Evolutionary conservation across 345 rosid genomes (phyloP), one percentile per base, ranked within the genome.

Genomic region (Eucalyptus sp.): DNA sequence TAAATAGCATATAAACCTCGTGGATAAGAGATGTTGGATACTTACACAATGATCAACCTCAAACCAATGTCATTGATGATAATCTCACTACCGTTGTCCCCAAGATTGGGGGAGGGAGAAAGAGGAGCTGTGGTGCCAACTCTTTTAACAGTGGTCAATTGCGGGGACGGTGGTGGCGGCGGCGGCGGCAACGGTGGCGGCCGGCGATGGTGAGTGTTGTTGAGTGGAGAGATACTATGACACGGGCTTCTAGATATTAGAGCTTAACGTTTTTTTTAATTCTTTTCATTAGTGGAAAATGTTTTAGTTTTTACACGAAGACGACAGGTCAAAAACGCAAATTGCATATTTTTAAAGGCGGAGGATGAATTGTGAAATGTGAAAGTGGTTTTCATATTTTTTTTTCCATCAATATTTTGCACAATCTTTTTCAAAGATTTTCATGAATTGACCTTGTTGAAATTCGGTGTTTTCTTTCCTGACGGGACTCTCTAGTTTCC

Each of bases 151-250:
- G 15, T 25, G 14, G 66, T 27, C 66, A 60, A 60, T 60, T 27
- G 66, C 7, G 0, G 66, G 14, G 66, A 60, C 3, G 2, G 31
- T 27, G 31, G n/a, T 25, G 58, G 58, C 3, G 24, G 60, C 1
- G n/a, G n/a, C 6, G 0, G 29, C 2, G 17, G 52, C 6, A 3
- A 8, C 1, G 17, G 52, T 1, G 8, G 22, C 7, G 3, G 54
- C 14, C n/a, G 15, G 31, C 31, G 2, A 60, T 60, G 66, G 31
- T 12, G n/a, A 27, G 66, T 25, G 7, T 12, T 60, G 66, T 9
- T 5, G 66, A 27, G 66, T 2, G n/a, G 66, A 60, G n/a, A 60
- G 66, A 60, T 31, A 1, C n/a, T 12, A 27, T 60, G 54, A 51
- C 22, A 51, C 2, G 31, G 4, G 66, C 31, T 60, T 60, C 31